These are phyloP conservation scores for Cercospora nicotianae DNA, from an alignment of 2,329 filamentous ascomycete species.

Conservation along the genomic window DNA sequence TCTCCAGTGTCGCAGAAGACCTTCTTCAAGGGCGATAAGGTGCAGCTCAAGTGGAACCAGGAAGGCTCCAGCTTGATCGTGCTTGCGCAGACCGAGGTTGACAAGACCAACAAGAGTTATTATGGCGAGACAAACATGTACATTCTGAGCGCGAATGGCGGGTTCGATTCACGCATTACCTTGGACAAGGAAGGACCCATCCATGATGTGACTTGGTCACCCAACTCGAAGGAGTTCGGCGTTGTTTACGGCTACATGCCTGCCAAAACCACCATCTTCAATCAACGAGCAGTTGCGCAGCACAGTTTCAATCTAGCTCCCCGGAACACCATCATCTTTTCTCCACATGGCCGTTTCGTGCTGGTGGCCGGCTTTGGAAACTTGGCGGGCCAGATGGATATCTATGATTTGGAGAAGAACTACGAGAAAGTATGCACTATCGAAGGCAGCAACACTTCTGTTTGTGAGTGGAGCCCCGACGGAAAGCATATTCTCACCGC, in stretches of 20 bases:
- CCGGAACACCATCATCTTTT: constrained; percentile 93
- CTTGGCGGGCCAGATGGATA: constrained; percentile 93
- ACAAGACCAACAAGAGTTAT: constrained; percentile 98
- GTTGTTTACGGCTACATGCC: constrained; percentile 99
- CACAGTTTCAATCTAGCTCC: constrained; percentile 85
- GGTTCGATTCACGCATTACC: constrained; percentile 82
- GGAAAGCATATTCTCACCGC: constrained; percentile 94
- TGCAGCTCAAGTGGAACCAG: constrained; percentile 97
- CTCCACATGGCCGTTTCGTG: constrained; percentile 87
- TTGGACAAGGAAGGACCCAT: constrained; percentile 94
- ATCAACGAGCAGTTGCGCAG: constrained; percentile 75
- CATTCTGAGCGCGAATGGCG: constrained; percentile 84
- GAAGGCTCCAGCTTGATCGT: constrained; percentile 89
- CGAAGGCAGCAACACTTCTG: constrained; percentile 90
- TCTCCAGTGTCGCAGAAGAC: constrained; percentile 91
- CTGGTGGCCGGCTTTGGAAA: constrained; percentile 96
- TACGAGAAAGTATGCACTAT: constrained; percentile 91
- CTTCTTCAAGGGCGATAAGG: constrained; percentile 99
- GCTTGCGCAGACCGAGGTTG: constrained; percentile 94
- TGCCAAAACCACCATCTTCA: constrained; percentile 98
- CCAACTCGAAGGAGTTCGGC: constrained; percentile 95
- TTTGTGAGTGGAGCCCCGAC: constrained; percentile 97
- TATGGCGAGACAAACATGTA: constrained; percentile 98
- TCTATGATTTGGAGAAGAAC: constrained; percentile 94
- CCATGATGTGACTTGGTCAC: constrained; percentile 97